Percentiles rank a stretch among this genome's conserved stretches.
Conservation (phyloP, 1,284 basidiomycete genomes). For the Gymnopus androsaceus region DNA sequence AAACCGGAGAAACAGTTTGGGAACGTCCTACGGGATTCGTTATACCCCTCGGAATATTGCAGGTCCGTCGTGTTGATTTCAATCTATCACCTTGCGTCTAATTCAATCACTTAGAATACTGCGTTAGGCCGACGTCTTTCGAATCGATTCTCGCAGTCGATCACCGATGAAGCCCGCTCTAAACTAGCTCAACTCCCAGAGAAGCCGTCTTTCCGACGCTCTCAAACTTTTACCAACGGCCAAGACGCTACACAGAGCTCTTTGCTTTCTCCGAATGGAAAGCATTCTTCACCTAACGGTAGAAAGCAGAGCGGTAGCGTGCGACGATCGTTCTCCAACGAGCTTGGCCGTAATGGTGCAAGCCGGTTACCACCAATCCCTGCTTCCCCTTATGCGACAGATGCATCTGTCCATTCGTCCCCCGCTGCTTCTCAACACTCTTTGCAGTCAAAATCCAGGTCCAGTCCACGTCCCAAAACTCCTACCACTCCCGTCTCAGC, state of each 20-base stretch:
- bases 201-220: slow-evolving; percentile 33
- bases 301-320: slow-evolving; percentile 27
- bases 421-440: slow-evolving; percentile 13
- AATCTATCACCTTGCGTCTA: slow-evolving; percentile 2
- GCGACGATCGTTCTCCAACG: slow-evolving; percentile 42
- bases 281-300: slow-evolving; percentile 18
- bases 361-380: slow-evolving; percentile 59
- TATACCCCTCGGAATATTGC: slow-evolving; percentile 86
- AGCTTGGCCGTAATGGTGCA: slow-evolving; percentile 29
- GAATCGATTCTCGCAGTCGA: slow-evolving; percentile 41
- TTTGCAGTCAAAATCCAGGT: background rate
- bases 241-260: slow-evolving; percentile 26
- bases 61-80: slow-evolving; percentile 45
- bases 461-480: slow-evolving; percentile 1
- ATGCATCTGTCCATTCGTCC: slow-evolving; percentile 37
- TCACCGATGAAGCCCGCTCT: slow-evolving; percentile 25
- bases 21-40: slow-evolving; percentile 84
- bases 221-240: slow-evolving; percentile 38
- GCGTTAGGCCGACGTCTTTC: slow-evolving; percentile 71
- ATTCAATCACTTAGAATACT: slow-evolving; percentile 56
- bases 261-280: slow-evolving; percentile 23
- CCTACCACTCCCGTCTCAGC: background rate
- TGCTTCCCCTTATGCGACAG: slow-evolving; percentile 57
- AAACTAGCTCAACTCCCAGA: slow-evolving; percentile 23
- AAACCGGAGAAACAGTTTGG: slow-evolving; percentile 87